phyloP scores from a whole-genome alignment of 1,284 basidiomycete species.

The Puccinia novopanici region DNA sequence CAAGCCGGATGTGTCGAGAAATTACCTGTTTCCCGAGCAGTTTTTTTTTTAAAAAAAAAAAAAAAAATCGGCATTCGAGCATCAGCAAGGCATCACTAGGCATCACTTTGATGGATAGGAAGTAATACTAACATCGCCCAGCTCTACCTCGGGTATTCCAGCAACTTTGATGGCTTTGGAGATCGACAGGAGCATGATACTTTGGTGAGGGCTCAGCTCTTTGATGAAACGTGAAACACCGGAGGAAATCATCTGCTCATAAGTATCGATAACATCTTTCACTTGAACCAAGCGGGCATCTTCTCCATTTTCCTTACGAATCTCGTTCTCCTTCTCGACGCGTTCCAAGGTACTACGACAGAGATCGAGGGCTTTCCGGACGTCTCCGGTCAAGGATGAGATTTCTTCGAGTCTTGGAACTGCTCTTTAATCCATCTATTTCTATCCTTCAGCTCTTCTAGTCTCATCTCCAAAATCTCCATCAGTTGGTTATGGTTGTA shows the following conservation, averaged over 20 bases:
- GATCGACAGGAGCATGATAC: conserved; percentile 82
- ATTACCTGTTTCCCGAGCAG: conserved; percentile 18
- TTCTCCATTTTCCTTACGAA: conserved; percentile 61
- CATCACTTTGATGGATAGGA: background rate
- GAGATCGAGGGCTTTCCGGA: conserved; percentile 86
- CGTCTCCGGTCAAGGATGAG: conserved; percentile 90
- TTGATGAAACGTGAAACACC: conserved; percentile 68
- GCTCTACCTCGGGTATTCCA: conserved; percentile 46
- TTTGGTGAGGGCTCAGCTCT: conserved; percentile 79
- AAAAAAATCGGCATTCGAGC: background rate
- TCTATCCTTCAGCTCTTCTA: no score
- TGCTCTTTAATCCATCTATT: no score
- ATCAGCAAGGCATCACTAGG: background rate
- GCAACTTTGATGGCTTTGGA: conserved; percentile 59
- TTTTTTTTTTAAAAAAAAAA: no score
- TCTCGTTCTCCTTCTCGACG: conserved; percentile 53
- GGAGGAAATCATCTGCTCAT: conserved; percentile 57
- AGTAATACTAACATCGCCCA: conserved; percentile 41
- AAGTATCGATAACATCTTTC: conserved; percentile 76
- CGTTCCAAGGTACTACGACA: conserved; percentile 73
- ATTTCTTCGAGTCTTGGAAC: no score
- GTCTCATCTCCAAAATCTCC: no score
- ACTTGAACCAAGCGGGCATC: conserved; percentile 66
- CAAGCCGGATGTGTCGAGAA: conserved; percentile 39
- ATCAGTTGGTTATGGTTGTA: conserved; percentile 80